A percentile compares a stretch with the other conserved stretches of the same genome.
Conservation (phyloP, 345 rosid species). For the Salix arbutifolia region DNA sequence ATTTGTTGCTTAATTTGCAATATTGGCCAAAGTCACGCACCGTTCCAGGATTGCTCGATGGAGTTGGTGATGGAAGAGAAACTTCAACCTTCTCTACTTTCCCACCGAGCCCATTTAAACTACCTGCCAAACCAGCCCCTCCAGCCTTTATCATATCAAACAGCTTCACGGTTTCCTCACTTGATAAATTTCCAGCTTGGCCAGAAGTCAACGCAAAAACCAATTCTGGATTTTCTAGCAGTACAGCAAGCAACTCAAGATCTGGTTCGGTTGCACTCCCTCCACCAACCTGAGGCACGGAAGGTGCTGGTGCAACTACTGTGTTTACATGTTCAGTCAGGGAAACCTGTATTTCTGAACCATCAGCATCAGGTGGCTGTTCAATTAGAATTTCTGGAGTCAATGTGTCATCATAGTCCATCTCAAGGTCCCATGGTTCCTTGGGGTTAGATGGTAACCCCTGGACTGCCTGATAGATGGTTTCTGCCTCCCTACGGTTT, state of each 20-base stretch:
- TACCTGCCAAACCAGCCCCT: slow-evolving; percentile 31
- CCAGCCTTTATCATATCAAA: slow-evolving; percentile 69
- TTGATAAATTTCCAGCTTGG: slow-evolving; percentile 52
- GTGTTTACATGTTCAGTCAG: slow-evolving; percentile 32
- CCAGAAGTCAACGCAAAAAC: slow-evolving; percentile 92
- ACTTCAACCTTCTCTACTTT: slow-evolving; percentile 68
- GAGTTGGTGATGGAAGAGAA: slow-evolving; percentile 96
- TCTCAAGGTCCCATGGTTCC: slow-evolving; percentile 96
- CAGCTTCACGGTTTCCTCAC: slow-evolving; percentile 72
- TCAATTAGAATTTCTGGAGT: slow-evolving; percentile 78
- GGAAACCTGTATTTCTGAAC: slow-evolving; percentile 45
- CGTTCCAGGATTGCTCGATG: slow-evolving; percentile 81
- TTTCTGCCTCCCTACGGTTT: slow-evolving; percentile 81
- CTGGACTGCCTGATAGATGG: slow-evolving; percentile 41
- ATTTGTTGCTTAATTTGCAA: slow-evolving; percentile 26
- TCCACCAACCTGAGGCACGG: slow-evolving; percentile 33
- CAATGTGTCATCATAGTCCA: slow-evolving; percentile 87
- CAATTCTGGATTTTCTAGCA: slow-evolving; percentile 85
- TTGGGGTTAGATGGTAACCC: slow-evolving; percentile 80
- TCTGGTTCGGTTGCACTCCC: slow-evolving; percentile 59
- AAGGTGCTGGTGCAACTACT: slow-evolving; percentile 23
- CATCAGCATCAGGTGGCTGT: slow-evolving; percentile 73
- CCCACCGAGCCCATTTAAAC: slow-evolving; percentile 26
- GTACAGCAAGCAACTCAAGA: slow-evolving; percentile 84
- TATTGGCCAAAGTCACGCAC: slow-evolving; percentile 69